These are phyloP conservation scores for Royoungia palumana DNA, from an alignment of 768 basidiomycete species.

Conservation along the genomic window DNA sequence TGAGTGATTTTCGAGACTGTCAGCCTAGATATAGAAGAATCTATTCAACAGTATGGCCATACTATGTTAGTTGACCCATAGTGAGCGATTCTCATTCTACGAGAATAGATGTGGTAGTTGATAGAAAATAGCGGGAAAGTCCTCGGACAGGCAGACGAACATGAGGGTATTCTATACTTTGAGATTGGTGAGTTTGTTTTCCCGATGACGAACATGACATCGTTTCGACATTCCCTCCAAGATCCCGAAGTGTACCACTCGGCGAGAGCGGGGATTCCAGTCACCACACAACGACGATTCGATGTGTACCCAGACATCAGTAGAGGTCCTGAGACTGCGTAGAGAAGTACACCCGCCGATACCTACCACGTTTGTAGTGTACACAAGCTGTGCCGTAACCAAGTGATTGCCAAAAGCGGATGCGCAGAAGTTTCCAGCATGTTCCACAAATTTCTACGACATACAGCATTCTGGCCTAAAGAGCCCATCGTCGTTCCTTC, in stretches of 20 bases:
- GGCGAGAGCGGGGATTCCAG: slow-evolving; percentile 81
- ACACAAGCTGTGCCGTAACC: too few species aligned
- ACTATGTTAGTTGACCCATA: slow-evolving; percentile 88
- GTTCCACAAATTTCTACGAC: slow-evolving; percentile 32
- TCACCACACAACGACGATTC: slow-evolving; percentile 87
- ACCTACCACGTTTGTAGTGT: background rate
- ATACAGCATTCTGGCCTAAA: slow-evolving; percentile 34
- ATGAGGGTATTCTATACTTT: slow-evolving; percentile 74
- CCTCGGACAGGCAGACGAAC: slow-evolving; percentile 68
- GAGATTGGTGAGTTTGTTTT: slow-evolving; percentile 70
- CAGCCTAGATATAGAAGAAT: background rate
- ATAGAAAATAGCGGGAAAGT: slow-evolving; percentile 60
- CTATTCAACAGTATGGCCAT: slow-evolving; percentile 72
- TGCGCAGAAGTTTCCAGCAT: slow-evolving; percentile 25
- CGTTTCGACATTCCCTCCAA: slow-evolving; percentile 33
- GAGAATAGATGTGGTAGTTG: slow-evolving; percentile 1
- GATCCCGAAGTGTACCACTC: slow-evolving; percentile 61
- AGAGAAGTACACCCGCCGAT: background rate
- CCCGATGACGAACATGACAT: background rate
- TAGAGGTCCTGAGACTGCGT: slow-evolving; percentile 6
- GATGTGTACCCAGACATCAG: slow-evolving; percentile 86
- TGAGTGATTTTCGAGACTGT: slow-evolving; percentile 34
- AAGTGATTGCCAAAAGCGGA: slow-evolving; percentile 18
- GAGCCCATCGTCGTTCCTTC: slow-evolving; percentile 13
- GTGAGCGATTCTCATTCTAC: slow-evolving; percentile 42